A percentile compares a stretch with the other conserved stretches of the same genome.
Conservation (phyloP, 345 rosid species). For the Syzygium grande region DNA sequence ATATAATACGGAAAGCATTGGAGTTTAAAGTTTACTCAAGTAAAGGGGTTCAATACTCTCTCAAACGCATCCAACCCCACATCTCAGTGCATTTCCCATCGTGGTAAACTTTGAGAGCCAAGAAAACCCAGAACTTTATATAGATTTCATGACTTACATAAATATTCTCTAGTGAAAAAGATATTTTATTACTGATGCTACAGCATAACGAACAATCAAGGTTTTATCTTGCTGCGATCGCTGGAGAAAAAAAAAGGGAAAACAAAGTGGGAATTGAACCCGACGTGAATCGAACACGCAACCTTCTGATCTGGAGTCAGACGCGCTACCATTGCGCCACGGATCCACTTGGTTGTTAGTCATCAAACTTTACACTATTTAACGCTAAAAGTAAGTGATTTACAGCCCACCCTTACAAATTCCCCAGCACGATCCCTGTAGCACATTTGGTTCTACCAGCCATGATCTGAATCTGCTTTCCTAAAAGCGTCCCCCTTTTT, state of each 20-base stretch:
- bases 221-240: too few relatives aligned
- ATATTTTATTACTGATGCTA: too few relatives aligned
- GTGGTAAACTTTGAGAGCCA: too few relatives aligned
- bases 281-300: slow-evolving; percentile 94
- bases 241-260: neutral
- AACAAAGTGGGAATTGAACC: slow-evolving; percentile 35
- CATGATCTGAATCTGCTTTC: neutral
- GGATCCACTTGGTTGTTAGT: slow-evolving; percentile 18
- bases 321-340: slow-evolving; percentile 99
- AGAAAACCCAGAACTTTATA: too few relatives aligned
- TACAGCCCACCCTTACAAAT: neutral
- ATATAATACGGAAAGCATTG: too few relatives aligned
- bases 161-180: too few relatives aligned
- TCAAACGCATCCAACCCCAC: too few relatives aligned
- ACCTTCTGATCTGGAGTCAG: slow-evolving; percentile 99
- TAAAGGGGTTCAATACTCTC: too few relatives aligned
- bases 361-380: accelerated
- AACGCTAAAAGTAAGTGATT: neutral
- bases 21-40: too few relatives aligned
- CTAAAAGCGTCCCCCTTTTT: neutral
- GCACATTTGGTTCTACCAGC: neutral
- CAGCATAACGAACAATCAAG: too few relatives aligned
- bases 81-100: too few relatives aligned
- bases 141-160: too few relatives aligned
- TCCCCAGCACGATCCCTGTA: neutral